Percentiles rank a stretch among this genome's conserved stretches.
Evolutionary conservation across 306 rosid genomes (phyloP).

Genomic region (Vigna mungo): DNA sequence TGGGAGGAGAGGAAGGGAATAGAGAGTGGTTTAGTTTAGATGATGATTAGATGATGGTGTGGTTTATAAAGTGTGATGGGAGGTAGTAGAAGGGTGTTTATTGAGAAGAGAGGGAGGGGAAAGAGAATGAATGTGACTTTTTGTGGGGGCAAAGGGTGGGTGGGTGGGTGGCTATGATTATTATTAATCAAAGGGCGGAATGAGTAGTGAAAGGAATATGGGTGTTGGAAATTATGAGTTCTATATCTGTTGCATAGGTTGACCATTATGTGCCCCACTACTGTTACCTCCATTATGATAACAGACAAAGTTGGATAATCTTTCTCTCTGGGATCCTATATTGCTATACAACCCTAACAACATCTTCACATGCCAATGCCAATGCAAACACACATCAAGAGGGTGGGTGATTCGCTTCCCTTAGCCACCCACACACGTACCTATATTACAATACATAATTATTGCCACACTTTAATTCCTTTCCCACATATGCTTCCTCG

Average conservation of each 20-base stretch:
- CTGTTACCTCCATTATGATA: constrained; percentile 58
- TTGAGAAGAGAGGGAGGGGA: constrained; percentile 43
- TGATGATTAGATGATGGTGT: constrained; percentile 47
- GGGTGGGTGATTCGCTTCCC: constrained; percentile 58
- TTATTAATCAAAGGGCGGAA: constrained; percentile 69
- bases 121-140: constrained; percentile 67
- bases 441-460: constrained; percentile 57
- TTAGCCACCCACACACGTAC: constrained; percentile 58
- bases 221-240: constrained; percentile 52
- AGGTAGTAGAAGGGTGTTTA: constrained; percentile 43
- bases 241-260: constrained; percentile 72
- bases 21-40: constrained; percentile 28
- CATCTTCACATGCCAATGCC: constrained; percentile 63
- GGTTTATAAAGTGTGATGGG: constrained; percentile 54
- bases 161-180: constrained; percentile 96
- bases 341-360: constrained; percentile 40
- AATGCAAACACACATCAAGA: constrained; percentile 65
- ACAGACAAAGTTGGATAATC: constrained; percentile 46
- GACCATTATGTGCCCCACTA: constrained; percentile 88
- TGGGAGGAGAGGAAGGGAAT: background rate
- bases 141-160: constrained; percentile 79
- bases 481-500: constrained; percentile 51
- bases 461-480: constrained; percentile 49
- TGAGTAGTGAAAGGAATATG: constrained; percentile 73
- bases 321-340: constrained; percentile 40